These are phyloP conservation scores for Dioszegia crocea DNA, from an alignment of 768 basidiomycete species.

Conservation along the genomic window DNA sequence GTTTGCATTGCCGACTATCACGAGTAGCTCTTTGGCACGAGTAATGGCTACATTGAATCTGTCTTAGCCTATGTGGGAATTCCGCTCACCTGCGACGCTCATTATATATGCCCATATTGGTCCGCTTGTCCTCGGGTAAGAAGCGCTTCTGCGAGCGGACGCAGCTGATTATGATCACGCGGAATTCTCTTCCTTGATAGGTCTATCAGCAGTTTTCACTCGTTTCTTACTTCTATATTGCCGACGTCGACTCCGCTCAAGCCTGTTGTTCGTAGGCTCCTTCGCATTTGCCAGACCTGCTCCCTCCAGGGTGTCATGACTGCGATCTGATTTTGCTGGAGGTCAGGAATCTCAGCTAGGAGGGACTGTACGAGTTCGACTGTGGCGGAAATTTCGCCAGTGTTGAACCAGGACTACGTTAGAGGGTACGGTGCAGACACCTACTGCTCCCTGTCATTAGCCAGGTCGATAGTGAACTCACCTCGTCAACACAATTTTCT, in stretches of 20 bases:
- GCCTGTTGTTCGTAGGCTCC: conserved; percentile 28
- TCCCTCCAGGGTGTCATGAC: conserved; percentile 51
- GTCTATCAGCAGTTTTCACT: conserved; percentile 24
- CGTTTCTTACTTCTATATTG: conserved; percentile 31
- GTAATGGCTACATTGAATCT: conserved; percentile 52
- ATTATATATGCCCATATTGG: conserved; percentile 47
- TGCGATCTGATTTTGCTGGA: conserved; percentile 42
- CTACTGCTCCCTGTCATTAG: conserved; percentile 8
- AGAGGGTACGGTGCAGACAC: not conserved
- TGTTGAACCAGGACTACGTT: conserved; percentile 43
- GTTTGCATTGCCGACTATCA: conserved; percentile 48
- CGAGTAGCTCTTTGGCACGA: conserved; percentile 49
- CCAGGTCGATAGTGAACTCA: too few species aligned
- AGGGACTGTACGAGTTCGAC: conserved; percentile 28
- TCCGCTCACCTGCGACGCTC: conserved; percentile 45
- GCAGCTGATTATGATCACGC: conserved; percentile 33
- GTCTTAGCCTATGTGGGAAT: not conserved
- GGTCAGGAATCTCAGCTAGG: conserved; percentile 12
- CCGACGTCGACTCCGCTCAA: conserved; percentile 49
- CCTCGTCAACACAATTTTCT: conserved; percentile 49
- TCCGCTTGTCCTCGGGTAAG: conserved; percentile 37
- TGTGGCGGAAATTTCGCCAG: conserved; percentile 33
- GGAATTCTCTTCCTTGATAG: conserved; percentile 50
- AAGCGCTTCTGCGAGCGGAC: conserved; percentile 40
- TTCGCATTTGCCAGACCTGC: conserved; percentile 50